Base-by-base conservation (phyloP, 108 stramenopile species). In the Conticribra weissflogii region DNA sequence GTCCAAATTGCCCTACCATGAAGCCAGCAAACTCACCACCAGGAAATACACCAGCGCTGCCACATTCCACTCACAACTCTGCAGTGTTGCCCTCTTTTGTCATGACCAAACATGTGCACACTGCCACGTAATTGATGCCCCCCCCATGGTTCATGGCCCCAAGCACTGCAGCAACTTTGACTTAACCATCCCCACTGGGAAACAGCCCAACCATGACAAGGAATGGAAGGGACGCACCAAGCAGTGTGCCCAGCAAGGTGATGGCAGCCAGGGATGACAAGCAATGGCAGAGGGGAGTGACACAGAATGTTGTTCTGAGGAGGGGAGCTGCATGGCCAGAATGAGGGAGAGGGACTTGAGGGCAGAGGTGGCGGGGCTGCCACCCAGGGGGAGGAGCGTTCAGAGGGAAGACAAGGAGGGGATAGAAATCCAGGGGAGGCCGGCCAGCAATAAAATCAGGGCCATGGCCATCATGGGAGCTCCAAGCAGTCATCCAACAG, bases 391-490 rank as follows among this genome's bases (percentile, higher is more conserved):
- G 0, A 93, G 45, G 0, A 79, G 27, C 12, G 66, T 75, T 17
- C 25, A 9, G 28, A 28, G 15, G 51, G 64, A 3, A 21, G 64
- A 48, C 17, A 50, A 27, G 24, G 56, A 34, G 2, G 71, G 72
- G 19, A n/a, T n/a, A n/a, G n/a, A n/a, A n/a, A 72, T 50, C 23
- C 46, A 50, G 22, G 88, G 88, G n/a, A 89, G 29, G 24, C 85
- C 81, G 1, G 88, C 88, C 61, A 93, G 59, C 9, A 62, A 36
- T 78, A 93, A 93, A 14, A 88, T 74, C 0, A 89, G 19, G 0
- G 92, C 92, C 89, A 93, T 93, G 68, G 92, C 80, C 19, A 86
- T 83, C 0, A 93, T 88, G 14, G 92, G 92, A 31, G 92, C 81
- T 19, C 92, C 92, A 44, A 93, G 70, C 25, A 90, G 60, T 59